Evolutionary conservation across 164 flowering plant genomes (phyloP).

Genomic region (Magnolia officinalis): DNA sequence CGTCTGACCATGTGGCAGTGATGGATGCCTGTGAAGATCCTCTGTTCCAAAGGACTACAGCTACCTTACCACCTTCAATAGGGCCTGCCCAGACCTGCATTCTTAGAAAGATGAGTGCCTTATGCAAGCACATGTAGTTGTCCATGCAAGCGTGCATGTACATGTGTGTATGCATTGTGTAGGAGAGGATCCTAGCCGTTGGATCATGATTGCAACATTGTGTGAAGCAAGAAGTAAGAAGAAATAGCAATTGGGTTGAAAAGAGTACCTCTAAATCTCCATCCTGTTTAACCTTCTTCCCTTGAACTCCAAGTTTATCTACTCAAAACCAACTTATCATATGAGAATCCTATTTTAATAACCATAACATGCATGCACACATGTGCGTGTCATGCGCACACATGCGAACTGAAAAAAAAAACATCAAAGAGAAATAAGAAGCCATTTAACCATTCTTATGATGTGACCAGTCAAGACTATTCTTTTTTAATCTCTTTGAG

Average conservation of each 20-base stretch:
- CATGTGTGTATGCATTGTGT: not conserved
- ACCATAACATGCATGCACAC: not conserved
- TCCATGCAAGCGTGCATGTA: not conserved
- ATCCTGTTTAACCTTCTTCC: constrained; percentile 55
- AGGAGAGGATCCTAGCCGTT: not conserved
- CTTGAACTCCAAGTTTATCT: constrained; percentile 77
- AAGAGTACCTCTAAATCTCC: constrained; percentile 61
- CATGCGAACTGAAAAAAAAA: no score
- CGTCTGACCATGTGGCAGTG: constrained; percentile 52
- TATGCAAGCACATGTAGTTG: not conserved
- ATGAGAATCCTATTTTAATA: not conserved
- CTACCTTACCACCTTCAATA: constrained; percentile 39
- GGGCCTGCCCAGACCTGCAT: constrained; percentile 81
- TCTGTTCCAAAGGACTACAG: constrained; percentile 63
- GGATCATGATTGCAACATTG: not conserved
- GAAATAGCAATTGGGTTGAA: not conserved
- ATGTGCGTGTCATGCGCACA: no score
- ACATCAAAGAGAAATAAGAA: no score
- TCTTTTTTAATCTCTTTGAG: no score
- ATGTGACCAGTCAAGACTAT: no score
- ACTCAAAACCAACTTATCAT: constrained; percentile 2
- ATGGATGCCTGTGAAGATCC: constrained; percentile 43
- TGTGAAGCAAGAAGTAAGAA: not conserved
- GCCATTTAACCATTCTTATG: no score
- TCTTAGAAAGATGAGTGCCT: not conserved